phyloP scores from a whole-genome alignment of 1,284 basidiomycete species.

The Ustilago esculenta region DNA sequence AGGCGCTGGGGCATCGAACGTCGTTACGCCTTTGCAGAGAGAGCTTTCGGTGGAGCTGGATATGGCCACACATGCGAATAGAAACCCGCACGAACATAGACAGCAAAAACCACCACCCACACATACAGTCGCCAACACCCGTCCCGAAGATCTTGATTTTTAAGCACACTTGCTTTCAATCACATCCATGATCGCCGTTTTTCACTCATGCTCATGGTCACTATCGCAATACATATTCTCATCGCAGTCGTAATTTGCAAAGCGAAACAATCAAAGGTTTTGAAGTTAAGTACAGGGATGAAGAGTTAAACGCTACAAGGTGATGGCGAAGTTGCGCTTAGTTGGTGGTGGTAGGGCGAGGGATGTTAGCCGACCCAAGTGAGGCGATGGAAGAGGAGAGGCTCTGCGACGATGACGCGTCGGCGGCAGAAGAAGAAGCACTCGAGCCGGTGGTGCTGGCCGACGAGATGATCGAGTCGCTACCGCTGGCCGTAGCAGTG shows the following conservation, averaged over 20 bases:
- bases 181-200: no score
- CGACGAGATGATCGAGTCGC: slow-evolving; percentile 21
- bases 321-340: no score
- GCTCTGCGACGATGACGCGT: slow-evolving; percentile 6
- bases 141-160: slow-evolving; percentile 35
- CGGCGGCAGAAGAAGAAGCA: no score
- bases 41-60: slow-evolving; percentile 35
- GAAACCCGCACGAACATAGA: neutral
- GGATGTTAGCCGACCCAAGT: slow-evolving; percentile 6
- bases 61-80: slow-evolving; percentile 3
- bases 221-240: no score
- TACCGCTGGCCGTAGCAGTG: slow-evolving; percentile 11
- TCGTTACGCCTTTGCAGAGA: neutral
- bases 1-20: neutral
- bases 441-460: neutral
- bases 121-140: slow-evolving; percentile 14
- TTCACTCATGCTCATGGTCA: no score
- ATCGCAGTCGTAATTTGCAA: no score
- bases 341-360: slow-evolving; percentile 10
- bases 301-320: no score
- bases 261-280: no score
- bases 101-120: neutral
- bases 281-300: no score
- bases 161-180: no score
- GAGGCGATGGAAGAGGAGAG: slow-evolving; percentile 3